Conservation (phyloP, 129 eudicot species). For the Lactuca sativa region DNA sequence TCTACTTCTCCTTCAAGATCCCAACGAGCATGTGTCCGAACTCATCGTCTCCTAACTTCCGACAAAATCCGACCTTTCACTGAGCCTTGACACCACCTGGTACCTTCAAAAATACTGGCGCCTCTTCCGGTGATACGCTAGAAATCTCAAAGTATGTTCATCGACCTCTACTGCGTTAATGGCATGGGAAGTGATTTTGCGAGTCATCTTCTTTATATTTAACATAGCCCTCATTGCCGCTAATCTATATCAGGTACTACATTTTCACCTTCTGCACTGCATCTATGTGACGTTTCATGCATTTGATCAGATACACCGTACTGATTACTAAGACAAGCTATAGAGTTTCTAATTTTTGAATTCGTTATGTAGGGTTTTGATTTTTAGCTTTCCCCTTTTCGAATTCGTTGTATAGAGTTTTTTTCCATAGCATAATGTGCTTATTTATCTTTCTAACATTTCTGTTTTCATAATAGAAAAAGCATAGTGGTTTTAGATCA, state of each 20-base stretch:
- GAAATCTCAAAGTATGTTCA: slow-evolving; percentile 23
- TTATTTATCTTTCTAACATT: too few species aligned
- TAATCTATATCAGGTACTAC: slow-evolving; percentile 35
- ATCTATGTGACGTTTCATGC: background rate
- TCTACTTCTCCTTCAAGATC: slow-evolving; percentile 64
- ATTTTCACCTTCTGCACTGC: background rate
- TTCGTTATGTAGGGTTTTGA: slow-evolving; percentile 19
- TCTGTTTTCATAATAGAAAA: too few species aligned
- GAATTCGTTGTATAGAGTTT: too few species aligned
- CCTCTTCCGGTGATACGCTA: slow-evolving; percentile 90
- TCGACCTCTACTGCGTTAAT: slow-evolving; percentile 8
- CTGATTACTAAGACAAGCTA: background rate
- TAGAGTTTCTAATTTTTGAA: background rate
- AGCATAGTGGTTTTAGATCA: too few species aligned
- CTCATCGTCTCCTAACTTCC: slow-evolving; percentile 98
- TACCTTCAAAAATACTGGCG: slow-evolving; percentile 85
- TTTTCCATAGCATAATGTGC: too few species aligned
- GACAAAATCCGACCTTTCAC: slow-evolving; percentile 80
- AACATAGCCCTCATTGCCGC: slow-evolving; percentile 36
- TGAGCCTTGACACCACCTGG: slow-evolving; percentile 90
- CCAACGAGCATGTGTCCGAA: slow-evolving; percentile 88
- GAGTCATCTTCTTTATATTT: slow-evolving; percentile 30
- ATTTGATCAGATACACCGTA: slow-evolving; percentile 1
- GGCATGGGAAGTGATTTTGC: slow-evolving; percentile 33
- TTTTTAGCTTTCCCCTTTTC: slow-evolving; percentile 7